Percentiles rank a stretch among this genome's conserved stretches.
Conservation (phyloP, 148 eudicot genomes). For the Heliamphora exappendiculata region DNA sequence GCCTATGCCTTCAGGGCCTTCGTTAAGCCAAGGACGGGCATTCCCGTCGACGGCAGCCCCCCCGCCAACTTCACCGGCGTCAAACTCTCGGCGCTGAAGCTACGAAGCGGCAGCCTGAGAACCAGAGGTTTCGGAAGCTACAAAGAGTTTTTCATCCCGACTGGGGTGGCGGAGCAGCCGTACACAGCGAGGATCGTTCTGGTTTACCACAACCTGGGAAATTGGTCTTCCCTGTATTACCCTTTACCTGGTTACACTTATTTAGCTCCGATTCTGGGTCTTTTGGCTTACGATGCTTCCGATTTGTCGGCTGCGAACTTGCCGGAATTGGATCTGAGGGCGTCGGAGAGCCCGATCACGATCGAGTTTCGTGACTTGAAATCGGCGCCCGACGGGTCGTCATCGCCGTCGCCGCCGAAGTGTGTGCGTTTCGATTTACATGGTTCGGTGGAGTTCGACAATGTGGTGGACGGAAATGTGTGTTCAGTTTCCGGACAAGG, state of each 20-base stretch:
- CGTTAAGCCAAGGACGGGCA: slow-evolving; percentile 24
- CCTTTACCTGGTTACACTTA: slow-evolving; percentile 31
- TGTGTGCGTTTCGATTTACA: slow-evolving; percentile 33
- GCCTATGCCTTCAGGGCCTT: slow-evolving; percentile 33
- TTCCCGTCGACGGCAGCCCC: slow-evolving; percentile 13
- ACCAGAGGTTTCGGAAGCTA: slow-evolving; percentile 19
- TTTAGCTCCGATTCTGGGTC: slow-evolving; percentile 33
- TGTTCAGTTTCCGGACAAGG: slow-evolving; percentile 28
- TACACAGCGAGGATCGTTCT: slow-evolving; percentile 34
- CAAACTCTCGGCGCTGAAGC: slow-evolving; percentile 29
- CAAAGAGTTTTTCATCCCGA: slow-evolving; percentile 31
- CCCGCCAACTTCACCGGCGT: slow-evolving; percentile 36
- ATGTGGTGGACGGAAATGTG: slow-evolving; percentile 14
- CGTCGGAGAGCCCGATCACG: slow-evolving; percentile 23
- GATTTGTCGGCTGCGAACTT: slow-evolving; percentile 20
- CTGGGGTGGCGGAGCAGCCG: slow-evolving; percentile 32
- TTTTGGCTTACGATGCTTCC: slow-evolving; percentile 32
- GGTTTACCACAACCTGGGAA: slow-evolving; percentile 37
- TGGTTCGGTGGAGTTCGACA: slow-evolving; percentile 30
- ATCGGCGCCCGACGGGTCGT: not conserved
- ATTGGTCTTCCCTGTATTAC: slow-evolving; percentile 34
- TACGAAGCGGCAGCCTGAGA: slow-evolving; percentile 40
- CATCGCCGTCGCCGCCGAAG: not conserved
- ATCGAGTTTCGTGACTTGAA: slow-evolving; percentile 12
- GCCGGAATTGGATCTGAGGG: slow-evolving; percentile 27